Conservation (phyloP, 2,329 filamentous ascomycete genomes). For the Neocatenulostroma microsporum region DNA sequence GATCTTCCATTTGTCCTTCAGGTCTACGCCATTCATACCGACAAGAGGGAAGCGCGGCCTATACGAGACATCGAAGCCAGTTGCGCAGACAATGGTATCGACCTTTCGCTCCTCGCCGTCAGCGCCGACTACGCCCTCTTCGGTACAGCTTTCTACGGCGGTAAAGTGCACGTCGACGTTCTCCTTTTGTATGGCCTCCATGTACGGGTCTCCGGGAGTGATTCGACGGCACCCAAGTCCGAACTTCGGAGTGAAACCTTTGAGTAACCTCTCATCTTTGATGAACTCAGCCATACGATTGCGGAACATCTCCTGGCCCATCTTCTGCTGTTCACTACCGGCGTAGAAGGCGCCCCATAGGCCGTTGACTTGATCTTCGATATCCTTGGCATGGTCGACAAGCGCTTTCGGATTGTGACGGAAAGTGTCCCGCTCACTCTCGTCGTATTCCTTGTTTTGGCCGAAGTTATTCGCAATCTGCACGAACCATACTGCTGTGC, state of each 20-base stretch:
- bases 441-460: constrained; percentile 38
- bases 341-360: constrained; percentile 42
- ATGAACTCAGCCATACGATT: constrained; percentile 44
- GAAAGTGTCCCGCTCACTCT: constrained; percentile 37
- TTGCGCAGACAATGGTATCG: constrained; percentile 40
- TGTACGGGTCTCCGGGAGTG: constrained; percentile 45
- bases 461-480: constrained; percentile 42
- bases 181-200: constrained; percentile 42
- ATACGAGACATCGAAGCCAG: constrained; percentile 40
- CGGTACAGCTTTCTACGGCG: constrained; percentile 38
- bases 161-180: constrained; percentile 48
- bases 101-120: constrained; percentile 36
- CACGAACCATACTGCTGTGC: constrained; percentile 40
- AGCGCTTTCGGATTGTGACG: constrained; percentile 35
- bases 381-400: constrained; percentile 39
- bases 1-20: constrained; percentile 35
- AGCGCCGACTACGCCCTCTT: constrained; percentile 36
- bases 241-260: constrained; percentile 42
- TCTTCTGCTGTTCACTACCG: constrained; percentile 34
- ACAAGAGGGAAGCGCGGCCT: constrained; percentile 37
- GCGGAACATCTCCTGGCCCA: constrained; percentile 32
- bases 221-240: constrained; percentile 41
- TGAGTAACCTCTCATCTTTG: constrained; percentile 43
- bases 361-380: constrained; percentile 40
- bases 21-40: constrained; percentile 33